A percentile compares a stretch with the other conserved stretches of the same genome.
Evolutionary conservation across 306 rosid species (phyloP).

Genomic region (Dalbergia oliveri): DNA sequence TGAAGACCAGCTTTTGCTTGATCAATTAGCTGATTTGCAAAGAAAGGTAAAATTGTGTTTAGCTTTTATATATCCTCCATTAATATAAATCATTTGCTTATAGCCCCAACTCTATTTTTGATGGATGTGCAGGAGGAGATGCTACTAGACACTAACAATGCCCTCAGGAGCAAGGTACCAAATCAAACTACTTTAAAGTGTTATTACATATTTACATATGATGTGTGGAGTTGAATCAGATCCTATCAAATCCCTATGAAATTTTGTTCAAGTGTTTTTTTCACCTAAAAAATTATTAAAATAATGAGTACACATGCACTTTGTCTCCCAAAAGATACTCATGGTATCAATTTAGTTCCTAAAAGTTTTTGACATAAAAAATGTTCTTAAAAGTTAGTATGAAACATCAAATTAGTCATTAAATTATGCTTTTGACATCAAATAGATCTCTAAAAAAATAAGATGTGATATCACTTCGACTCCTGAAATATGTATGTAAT

Average conservation of each 20-base stretch:
- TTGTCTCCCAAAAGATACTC: too few relatives aligned
- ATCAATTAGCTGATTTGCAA: conserved; percentile 67
- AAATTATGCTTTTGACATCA: too few relatives aligned
- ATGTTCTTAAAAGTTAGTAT: too few relatives aligned
- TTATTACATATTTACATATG: neutral
- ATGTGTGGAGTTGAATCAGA: neutral
- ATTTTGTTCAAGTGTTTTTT: neutral
- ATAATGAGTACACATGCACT: too few relatives aligned
- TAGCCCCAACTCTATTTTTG: conserved; percentile 12
- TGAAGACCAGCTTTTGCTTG: conserved; percentile 70
- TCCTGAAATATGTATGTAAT: too few relatives aligned
- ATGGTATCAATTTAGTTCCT: too few relatives aligned
- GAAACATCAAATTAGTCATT: too few relatives aligned
- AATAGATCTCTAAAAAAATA: too few relatives aligned
- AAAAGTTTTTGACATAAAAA: too few relatives aligned
- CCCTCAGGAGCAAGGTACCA: conserved; percentile 67
- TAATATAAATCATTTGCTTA: conserved; percentile 13
- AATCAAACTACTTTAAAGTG: neutral
- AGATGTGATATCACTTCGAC: too few relatives aligned
- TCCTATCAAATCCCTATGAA: neutral
- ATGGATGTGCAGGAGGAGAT: conserved; percentile 64
- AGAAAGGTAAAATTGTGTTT: conserved; percentile 59
- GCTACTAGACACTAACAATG: conserved; percentile 67
- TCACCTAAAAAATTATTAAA: too few relatives aligned
- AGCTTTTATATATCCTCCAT: conserved; percentile 17